Base-by-base conservation (phyloP, 352 stramenopile genomes). In the Globisporangium spiculum region DNA sequence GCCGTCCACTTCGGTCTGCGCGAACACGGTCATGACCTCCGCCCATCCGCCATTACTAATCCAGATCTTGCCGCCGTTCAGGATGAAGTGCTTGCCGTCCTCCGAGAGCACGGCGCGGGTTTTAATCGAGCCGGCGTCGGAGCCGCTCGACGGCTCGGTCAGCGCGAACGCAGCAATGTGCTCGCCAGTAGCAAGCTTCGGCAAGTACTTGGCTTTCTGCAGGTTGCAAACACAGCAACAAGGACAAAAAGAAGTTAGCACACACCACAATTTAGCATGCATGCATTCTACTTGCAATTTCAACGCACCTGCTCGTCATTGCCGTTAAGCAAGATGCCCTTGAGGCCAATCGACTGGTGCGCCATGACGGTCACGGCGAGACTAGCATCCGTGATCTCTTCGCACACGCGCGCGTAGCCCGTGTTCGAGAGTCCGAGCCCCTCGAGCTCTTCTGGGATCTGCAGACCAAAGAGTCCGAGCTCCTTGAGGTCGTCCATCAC, bases 11-110 rank as follows among this genome's bases (percentile, higher is more conserved):
- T 98, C 88, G 1, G 83, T 96, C 81, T 99, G 98, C 26, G 96
- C 97, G 81, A 99, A 99, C 10, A 99, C 95, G 20, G 98, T 94
- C 87, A 99, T 98, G 60, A 99, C 79, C 18, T 98, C 92, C n/a
- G 97, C 96, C 80, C 98, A 96, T 50, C 87, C 93, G 30, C 93
- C 93, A 86, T 99, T 99, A 60, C 92, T 98, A 75, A 99, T 99
- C 97, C 97, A 99, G 65, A 98, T 91, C 83, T 99, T 99, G 72
- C 83, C 86, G 71, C 93, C 93, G 78, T 98, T 98, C 9, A 98
- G 70, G 62, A 98, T 81, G 73, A 94, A 98, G 66, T 94, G 83
- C 65, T 89, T 90, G 71, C 96, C 89, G 44, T 98, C 93, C 44
- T 97, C 90, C 57, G 94, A 94, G 63, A 97, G 73, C 57, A 82